Evolutionary conservation across 345 rosid species (phyloP), one percentile per base, ranked within the genome.

Genomic region (Citrus cavaleriei): DNA sequence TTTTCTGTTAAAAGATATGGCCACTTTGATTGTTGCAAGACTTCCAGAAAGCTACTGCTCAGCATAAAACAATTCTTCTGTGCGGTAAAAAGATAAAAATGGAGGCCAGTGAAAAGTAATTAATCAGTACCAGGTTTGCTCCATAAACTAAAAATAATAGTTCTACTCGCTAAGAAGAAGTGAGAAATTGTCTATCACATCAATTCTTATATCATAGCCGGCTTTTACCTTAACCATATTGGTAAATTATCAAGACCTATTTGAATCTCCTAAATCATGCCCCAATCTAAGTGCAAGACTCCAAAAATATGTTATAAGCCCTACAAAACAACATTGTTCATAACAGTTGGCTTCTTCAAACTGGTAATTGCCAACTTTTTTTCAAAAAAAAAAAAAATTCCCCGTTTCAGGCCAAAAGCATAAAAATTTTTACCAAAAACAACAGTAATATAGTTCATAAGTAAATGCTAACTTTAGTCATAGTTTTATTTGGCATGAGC

Each of bases 61-160:
- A 61, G 80, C 85, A 81, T 77, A 68, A 75, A 79, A 70, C 34
- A 71, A 63, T n/a, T 70, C 72, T 57, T 65, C 78, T 70, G 67
- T 25, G 34, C 16, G 22, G 80, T 30, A 72, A 64, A 72, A 77
- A 65, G 42, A 63, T 38, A 8, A 42, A 61, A 59, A 32, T 18
- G 27, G 63, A 59, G 64, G 6, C 34, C 67, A 37, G 75, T 12
- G 71, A 72, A 10, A 71, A 32, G 34, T 46, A 67, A 66, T 27
- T 42, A 21, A 49, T n/a, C 62, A 46, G 34, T 22, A 7, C 14
- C 65, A 13, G 49, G 0, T 32, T 38, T 7, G 13, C 32, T 59
- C 72, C 46, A 59, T 60, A 37, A 7, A 69, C 16, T 5, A 77
- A n/a, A 64, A 30, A 74, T 38, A 42, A 62, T 22, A 22, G 14